Evolutionary conservation across 2,329 filamentous ascomycete species (phyloP).

Genomic region (Leptosphaerulina australis): DNA sequence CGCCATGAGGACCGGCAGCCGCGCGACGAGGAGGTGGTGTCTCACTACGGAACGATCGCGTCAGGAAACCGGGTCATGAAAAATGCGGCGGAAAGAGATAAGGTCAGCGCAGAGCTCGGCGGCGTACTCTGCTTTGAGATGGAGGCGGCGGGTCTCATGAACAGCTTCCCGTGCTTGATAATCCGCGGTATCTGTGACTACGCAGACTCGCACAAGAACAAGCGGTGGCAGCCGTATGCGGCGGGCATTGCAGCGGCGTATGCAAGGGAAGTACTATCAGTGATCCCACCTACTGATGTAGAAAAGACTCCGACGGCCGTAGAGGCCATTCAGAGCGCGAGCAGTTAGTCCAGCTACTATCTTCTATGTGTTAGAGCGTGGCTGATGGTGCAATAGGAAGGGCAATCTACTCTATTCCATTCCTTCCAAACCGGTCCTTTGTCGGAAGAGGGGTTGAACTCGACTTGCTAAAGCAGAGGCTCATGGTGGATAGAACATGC

Average conservation of each 20-base stretch:
- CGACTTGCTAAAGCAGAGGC: constrained; percentile 25
- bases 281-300: too few species aligned
- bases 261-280: too few species aligned
- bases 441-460: constrained; percentile 33
- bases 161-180: constrained; percentile 1
- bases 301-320: too few species aligned
- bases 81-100: not conserved
- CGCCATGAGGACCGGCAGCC: too few species aligned
- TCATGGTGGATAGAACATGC: constrained; percentile 27
- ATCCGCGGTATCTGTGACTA: constrained; percentile 7
- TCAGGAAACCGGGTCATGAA: not conserved
- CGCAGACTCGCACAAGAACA: constrained; percentile 1
- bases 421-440: constrained; percentile 34
- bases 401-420: constrained; percentile 31
- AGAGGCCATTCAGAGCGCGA: too few species aligned
- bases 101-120: not conserved
- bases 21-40: too few species aligned
- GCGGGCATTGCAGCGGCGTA: not conserved
- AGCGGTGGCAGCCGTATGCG: constrained; percentile 1
- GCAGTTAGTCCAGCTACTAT: too few species aligned
- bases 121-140: constrained; percentile 3
- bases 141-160: not conserved
- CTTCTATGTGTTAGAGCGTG: too few species aligned
- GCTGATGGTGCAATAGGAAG: too few species aligned
- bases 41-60: too few species aligned